phyloP scores from a whole-genome alignment of 2,329 filamentous ascomycete species.

The Penicillium fuscoglaucum region DNA sequence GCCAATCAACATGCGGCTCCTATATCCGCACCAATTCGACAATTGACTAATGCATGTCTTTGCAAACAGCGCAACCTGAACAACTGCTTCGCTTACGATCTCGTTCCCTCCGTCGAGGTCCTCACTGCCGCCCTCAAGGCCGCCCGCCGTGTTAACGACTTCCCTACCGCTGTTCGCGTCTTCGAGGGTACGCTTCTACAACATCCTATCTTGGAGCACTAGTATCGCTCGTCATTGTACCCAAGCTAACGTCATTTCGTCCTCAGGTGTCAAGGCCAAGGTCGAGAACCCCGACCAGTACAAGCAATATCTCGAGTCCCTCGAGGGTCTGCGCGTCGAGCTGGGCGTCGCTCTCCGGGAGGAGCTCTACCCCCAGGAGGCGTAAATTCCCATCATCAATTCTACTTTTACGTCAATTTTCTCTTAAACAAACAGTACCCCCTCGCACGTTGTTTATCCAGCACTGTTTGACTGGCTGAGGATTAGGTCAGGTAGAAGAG shows the following conservation, averaged over 20 bases:
- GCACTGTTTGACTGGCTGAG: conserved; percentile 20
- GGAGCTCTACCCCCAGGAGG: conserved; percentile 73
- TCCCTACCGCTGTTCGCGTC: conserved; percentile 93
- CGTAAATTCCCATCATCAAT: conserved; percentile 35
- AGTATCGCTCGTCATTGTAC: background rate
- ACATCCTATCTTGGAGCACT: background rate
- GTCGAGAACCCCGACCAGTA: conserved; percentile 98
- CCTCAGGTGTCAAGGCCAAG: conserved; percentile 92
- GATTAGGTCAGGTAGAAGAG: conserved; percentile 31
- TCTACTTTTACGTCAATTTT: conserved; percentile 27
- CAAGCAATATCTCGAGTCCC: conserved; percentile 89
- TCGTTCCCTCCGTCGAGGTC: conserved; percentile 91
- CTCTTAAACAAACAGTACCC: conserved; percentile 19
- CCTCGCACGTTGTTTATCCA: conserved; percentile 18
- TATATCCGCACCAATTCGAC: background rate
- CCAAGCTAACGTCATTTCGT: conserved; percentile 4
- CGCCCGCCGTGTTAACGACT: conserved; percentile 96
- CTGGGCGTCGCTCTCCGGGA: conserved; percentile 90
- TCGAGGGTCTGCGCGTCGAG: conserved; percentile 90
- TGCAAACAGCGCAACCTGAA: conserved; percentile 78
- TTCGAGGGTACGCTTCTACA: conserved; percentile 77
- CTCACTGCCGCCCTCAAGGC: conserved; percentile 89
- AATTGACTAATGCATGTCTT: conserved; percentile 14
- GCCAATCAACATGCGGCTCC: conserved; percentile 1
- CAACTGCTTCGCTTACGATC: conserved; percentile 99